Percentiles rank a stretch among this genome's conserved stretches.
These are phyloP conservation scores for Podochytrium sp. DNA, from an alignment of 192 early-diverging fungal genomes.

Conservation along the genomic window DNA sequence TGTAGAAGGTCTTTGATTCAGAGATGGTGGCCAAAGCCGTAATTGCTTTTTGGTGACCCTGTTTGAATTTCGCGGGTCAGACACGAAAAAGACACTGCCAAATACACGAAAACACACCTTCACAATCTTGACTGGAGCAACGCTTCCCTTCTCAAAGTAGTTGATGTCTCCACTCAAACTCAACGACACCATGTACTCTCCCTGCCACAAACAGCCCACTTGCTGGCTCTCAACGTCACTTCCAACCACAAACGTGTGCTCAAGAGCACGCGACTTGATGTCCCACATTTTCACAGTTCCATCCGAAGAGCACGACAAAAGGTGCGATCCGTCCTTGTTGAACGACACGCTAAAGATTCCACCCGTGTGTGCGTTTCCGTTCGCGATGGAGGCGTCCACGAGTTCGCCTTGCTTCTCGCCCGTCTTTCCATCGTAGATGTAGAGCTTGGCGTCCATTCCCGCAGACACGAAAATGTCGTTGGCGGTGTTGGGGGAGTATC, in stretches of 20 bases:
- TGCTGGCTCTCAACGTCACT: slow-evolving; percentile 77
- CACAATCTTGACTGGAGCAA: slow-evolving; percentile 53
- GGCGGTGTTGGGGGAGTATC: slow-evolving; percentile 68
- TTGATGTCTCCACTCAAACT: slow-evolving; percentile 89
- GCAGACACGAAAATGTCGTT: slow-evolving; percentile 84
- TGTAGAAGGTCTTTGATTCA: slow-evolving; percentile 67
- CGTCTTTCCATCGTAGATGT: slow-evolving; percentile 91
- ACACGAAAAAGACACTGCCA: not conserved
- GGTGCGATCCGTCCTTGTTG: slow-evolving; percentile 76
- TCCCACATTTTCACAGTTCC: slow-evolving; percentile 92
- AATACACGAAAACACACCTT: slow-evolving; percentile 39
- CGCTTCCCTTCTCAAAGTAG: slow-evolving; percentile 69
- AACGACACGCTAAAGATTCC: slow-evolving; percentile 85
- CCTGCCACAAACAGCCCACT: slow-evolving; percentile 91
- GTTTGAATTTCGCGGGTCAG: too few species aligned
- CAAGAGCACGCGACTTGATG: slow-evolving; percentile 65
- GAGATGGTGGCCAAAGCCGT: slow-evolving; percentile 69
- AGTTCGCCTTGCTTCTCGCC: slow-evolving; percentile 76
- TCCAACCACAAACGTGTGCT: slow-evolving; percentile 38
- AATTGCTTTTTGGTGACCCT: slow-evolving; percentile 85
- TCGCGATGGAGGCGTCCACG: slow-evolving; percentile 32
- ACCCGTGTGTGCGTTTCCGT: slow-evolving; percentile 68
- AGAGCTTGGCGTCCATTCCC: slow-evolving; percentile 87
- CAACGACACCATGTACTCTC: slow-evolving; percentile 71
- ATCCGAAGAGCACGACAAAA: slow-evolving; percentile 87